A percentile compares a stretch with the other conserved stretches of the same genome.
Evolutionary conservation across 2,329 filamentous ascomycete species (phyloP).

Genomic region (Fusarium xyrophilum): DNA sequence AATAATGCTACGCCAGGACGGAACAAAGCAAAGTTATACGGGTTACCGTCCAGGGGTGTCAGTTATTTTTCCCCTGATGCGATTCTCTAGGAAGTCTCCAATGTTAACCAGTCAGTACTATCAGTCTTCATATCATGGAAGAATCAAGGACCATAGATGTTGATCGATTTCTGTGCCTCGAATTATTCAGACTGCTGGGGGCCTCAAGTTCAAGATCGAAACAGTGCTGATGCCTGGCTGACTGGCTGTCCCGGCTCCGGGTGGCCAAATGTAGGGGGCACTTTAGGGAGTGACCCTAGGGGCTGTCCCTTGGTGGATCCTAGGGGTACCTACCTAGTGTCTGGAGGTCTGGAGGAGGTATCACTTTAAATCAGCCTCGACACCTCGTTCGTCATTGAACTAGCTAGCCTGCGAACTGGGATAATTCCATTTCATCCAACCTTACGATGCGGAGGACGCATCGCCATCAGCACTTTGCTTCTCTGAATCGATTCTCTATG

Average conservation of each 20-base stretch:
- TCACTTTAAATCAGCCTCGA: conserved; percentile 8
- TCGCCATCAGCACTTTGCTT: neutral
- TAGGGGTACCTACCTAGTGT: neutral
- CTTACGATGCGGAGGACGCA: neutral
- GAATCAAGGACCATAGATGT: neutral
- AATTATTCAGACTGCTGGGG: neutral
- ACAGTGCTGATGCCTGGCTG: neutral
- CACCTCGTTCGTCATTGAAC: neutral
- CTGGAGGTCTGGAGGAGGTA: too few species aligned
- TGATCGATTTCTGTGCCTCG: neutral
- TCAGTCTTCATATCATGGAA: neutral
- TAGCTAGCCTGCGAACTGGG: neutral
- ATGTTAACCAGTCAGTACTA: neutral
- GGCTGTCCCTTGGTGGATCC: too few species aligned
- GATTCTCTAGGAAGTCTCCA: neutral
- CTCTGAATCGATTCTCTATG: neutral
- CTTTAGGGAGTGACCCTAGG: neutral
- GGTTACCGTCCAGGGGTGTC: neutral
- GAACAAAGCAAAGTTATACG: neutral
- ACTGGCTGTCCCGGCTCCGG: neutral
- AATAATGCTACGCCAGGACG: conserved; percentile 7
- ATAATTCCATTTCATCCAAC: neutral
- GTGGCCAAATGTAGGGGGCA: neutral
- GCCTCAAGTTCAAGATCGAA: neutral
- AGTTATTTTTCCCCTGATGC: neutral